A percentile compares a stretch with the other conserved stretches of the same genome.
Evolutionary conservation across 1,284 basidiomycete species (phyloP).

Genomic region (Tylopilus orsonianus): DNA sequence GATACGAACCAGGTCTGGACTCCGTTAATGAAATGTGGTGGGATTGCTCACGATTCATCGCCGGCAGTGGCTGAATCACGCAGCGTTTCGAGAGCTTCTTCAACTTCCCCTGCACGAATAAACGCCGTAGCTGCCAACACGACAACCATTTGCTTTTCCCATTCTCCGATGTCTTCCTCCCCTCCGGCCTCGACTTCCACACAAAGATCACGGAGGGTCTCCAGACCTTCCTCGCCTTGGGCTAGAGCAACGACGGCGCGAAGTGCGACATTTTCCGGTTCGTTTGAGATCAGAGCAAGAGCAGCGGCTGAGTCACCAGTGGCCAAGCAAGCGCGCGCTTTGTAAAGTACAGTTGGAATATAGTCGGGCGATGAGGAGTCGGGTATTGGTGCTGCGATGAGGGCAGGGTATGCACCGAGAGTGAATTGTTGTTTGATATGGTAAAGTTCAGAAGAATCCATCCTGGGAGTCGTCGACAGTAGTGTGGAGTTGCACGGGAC

Average conservation of each 20-base stretch:
- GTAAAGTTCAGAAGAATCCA: slow-evolving; percentile 84
- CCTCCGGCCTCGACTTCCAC: slow-evolving; percentile 80
- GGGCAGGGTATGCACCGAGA: slow-evolving; percentile 69
- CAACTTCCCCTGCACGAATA: slow-evolving; percentile 77
- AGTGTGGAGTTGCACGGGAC: too few relatives aligned
- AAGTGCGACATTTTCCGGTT: slow-evolving; percentile 63
- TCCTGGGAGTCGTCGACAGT: slow-evolving; percentile 25
- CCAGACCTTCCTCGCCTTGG: slow-evolving; percentile 63
- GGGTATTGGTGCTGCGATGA: slow-evolving; percentile 55
- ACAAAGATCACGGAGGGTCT: slow-evolving; percentile 81
- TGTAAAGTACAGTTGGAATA: slow-evolving; percentile 69
- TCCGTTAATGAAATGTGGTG: slow-evolving; percentile 4
- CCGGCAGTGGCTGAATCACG: slow-evolving; percentile 63
- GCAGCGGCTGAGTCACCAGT: slow-evolving; percentile 60
- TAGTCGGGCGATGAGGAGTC: slow-evolving; percentile 65
- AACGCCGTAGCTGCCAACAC: slow-evolving; percentile 86
- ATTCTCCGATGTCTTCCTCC: slow-evolving; percentile 59
- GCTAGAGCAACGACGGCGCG: slow-evolving; percentile 76
- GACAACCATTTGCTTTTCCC: slow-evolving; percentile 69
- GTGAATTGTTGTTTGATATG: slow-evolving; percentile 85
- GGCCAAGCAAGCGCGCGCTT: slow-evolving; percentile 83
- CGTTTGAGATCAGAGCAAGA: slow-evolving; percentile 54
- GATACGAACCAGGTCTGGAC: not conserved
- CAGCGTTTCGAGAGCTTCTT: slow-evolving; percentile 89
- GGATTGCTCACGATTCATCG: slow-evolving; percentile 55